These are phyloP conservation scores for Rickenella mellea DNA, from an alignment of 768 basidiomycete genomes.

Conservation along the genomic window DNA sequence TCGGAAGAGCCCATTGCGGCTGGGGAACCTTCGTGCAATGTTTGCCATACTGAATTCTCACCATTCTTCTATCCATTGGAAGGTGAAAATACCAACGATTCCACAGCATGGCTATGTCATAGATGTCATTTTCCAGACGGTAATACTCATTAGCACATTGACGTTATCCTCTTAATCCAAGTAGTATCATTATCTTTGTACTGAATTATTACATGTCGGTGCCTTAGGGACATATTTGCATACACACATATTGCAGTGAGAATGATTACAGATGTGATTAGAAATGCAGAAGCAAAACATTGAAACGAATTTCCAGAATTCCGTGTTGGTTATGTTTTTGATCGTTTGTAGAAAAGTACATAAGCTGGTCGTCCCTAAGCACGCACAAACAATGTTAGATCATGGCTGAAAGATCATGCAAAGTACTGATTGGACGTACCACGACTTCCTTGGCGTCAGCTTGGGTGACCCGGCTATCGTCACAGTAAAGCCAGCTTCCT, in stretches of 20 bases:
- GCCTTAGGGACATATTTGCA: neutral
- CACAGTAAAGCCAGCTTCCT: constrained; percentile 88
- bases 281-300: neutral
- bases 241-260: neutral
- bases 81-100: too few species aligned
- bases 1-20: constrained; percentile 9
- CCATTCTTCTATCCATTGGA: constrained; percentile 56
- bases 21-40: constrained; percentile 39
- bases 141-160: too few species aligned
- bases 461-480: constrained; percentile 78
- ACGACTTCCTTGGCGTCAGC: constrained; percentile 76
- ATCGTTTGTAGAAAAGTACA: constrained; percentile 72
- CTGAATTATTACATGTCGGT: constrained; percentile 2
- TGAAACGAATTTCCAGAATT: neutral
- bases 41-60: constrained; percentile 62
- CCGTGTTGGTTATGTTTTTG: constrained; percentile 4
- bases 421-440: constrained; percentile 36
- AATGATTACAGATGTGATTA: neutral
- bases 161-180: too few species aligned
- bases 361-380: constrained; percentile 58
- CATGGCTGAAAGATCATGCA: neutral
- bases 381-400: constrained; percentile 16
- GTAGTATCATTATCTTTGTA: too few species aligned
- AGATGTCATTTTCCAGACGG: too few species aligned
- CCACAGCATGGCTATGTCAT: neutral